Percentiles rank a stretch among this genome's conserved stretches.
Conservation (phyloP, 495 filamentous ascomycete species). For the Apodospora peruviana region DNA sequence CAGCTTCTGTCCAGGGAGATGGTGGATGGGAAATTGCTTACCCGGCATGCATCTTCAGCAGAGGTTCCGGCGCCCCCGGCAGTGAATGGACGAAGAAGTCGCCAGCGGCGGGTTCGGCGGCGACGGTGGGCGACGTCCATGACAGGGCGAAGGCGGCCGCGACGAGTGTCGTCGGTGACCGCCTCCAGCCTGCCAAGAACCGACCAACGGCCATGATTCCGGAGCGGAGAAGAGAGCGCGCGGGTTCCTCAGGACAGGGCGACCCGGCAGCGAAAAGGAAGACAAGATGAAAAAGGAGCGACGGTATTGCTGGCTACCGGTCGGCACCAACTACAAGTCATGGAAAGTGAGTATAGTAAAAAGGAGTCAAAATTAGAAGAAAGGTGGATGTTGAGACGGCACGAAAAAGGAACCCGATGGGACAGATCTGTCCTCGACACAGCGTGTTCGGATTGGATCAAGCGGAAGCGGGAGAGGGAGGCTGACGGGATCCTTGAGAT, state of each 20-base stretch:
- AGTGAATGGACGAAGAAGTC: constrained; percentile 86
- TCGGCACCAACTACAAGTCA: neutral
- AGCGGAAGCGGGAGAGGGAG: neutral
- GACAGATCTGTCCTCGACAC: constrained; percentile 5
- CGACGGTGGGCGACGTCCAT: constrained; percentile 26
- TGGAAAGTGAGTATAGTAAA: neutral
- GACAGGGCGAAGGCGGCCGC: constrained; percentile 29
- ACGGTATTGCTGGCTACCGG: neutral
- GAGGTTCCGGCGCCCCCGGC: constrained; percentile 76
- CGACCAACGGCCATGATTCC: constrained; percentile 21
- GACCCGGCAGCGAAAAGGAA: neutral
- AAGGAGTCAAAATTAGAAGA: neutral
- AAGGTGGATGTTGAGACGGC: neutral
- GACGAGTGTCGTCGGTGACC: constrained; percentile 22
- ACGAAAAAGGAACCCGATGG: neutral
- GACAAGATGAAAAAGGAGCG: neutral
- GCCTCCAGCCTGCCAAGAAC: constrained; percentile 27
- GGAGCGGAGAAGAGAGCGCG: constrained; percentile 5
- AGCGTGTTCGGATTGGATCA: too few relatives aligned
- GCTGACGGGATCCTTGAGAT: neutral
- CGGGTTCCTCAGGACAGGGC: constrained; percentile 2
- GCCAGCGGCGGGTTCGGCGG: constrained; percentile 51
- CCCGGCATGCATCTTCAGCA: constrained; percentile 98
- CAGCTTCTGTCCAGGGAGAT: constrained; percentile 9
- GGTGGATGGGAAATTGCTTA: constrained; percentile 46